phyloP scores from a whole-genome alignment of 2,329 filamentous ascomycete genomes.

The Microdochium bolleyi region DNA sequence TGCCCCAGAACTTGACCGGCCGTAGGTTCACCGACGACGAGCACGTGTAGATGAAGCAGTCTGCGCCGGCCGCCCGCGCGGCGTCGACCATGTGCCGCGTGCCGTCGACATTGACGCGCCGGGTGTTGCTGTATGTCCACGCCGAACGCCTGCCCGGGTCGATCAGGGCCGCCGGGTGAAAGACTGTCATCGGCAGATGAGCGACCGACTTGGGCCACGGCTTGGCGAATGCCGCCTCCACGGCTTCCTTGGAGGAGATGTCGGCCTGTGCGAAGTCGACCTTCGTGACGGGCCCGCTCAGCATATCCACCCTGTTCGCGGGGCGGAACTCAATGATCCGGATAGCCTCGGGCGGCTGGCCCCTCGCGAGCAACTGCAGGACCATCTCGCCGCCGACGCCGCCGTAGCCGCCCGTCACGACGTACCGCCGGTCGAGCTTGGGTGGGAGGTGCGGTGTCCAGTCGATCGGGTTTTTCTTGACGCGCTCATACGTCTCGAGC shows the following conservation, averaged over 20 bases:
- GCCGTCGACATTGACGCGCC: slow-evolving; percentile 42
- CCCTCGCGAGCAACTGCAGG: slow-evolving; percentile 42
- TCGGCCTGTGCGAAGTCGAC: slow-evolving; percentile 39
- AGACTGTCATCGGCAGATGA: slow-evolving; percentile 42
- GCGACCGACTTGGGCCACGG: slow-evolving; percentile 35
- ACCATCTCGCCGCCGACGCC: slow-evolving; percentile 48
- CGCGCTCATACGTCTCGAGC: slow-evolving; percentile 21
- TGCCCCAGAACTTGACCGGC: slow-evolving; percentile 32
- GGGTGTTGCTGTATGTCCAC: slow-evolving; percentile 33
- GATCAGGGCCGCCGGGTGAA: slow-evolving; percentile 49
- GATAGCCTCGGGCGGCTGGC: slow-evolving; percentile 40
- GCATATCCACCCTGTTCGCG: slow-evolving; percentile 33
- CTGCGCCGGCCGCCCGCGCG: slow-evolving; percentile 34
- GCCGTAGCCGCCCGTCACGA: slow-evolving; percentile 38
- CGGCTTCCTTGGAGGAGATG: slow-evolving; percentile 35
- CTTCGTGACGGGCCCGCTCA: slow-evolving; percentile 15
- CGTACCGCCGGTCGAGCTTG: slow-evolving; percentile 30
- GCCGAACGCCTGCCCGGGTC: slow-evolving; percentile 38
- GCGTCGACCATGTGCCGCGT: slow-evolving; percentile 39
- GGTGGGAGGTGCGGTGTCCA: slow-evolving; percentile 30
- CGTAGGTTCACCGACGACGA: slow-evolving; percentile 37
- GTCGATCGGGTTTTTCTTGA: slow-evolving; percentile 27
- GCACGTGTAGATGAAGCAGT: slow-evolving; percentile 43
- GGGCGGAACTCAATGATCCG: slow-evolving; percentile 43
- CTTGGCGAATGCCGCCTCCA: slow-evolving; percentile 34